These are phyloP conservation scores for Gossypium davidsonii DNA, from an alignment of 441 rosid species.

Conservation along the genomic window DNA sequence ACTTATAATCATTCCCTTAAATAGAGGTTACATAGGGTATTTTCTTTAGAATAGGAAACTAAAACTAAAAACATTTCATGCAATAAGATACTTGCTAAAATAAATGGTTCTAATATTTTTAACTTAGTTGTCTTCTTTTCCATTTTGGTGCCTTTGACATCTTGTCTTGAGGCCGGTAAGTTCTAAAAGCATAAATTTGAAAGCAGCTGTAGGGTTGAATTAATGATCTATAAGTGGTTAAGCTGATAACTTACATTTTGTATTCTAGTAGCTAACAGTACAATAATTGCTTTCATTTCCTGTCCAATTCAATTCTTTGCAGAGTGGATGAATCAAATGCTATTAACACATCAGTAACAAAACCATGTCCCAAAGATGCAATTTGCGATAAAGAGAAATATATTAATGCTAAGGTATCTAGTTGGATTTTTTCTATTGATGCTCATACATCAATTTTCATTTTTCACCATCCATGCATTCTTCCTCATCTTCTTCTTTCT, in stretches of 20 bases:
- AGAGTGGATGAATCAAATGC: conserved; percentile 38
- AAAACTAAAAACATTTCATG: too few relatives aligned
- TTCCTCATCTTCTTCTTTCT: background rate
- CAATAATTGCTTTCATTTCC: background rate
- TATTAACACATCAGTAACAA: conserved; percentile 33
- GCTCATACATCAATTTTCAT: background rate
- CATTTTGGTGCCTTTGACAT: too few relatives aligned
- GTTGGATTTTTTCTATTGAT: background rate
- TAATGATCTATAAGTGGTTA: background rate
- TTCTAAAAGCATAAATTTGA: background rate
- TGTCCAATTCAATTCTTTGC: conserved; percentile 27
- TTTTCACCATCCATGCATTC: background rate
- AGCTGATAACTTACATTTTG: background rate
- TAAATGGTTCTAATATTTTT: too few relatives aligned
- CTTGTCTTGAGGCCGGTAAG: background rate
- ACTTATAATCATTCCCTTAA: too few relatives aligned
- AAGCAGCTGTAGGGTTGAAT: background rate
- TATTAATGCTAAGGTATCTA: conserved; percentile 67
- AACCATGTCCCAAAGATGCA: conserved; percentile 60
- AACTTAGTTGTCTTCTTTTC: too few relatives aligned
- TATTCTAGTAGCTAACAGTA: background rate
- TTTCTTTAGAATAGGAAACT: too few relatives aligned
- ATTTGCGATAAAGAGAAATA: conserved; percentile 60
- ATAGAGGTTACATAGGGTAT: too few relatives aligned
- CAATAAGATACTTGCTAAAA: too few relatives aligned